These are phyloP conservation scores for Hemerocallis citrina DNA, from an alignment of 106 monocot species.

Conservation along the genomic window DNA sequence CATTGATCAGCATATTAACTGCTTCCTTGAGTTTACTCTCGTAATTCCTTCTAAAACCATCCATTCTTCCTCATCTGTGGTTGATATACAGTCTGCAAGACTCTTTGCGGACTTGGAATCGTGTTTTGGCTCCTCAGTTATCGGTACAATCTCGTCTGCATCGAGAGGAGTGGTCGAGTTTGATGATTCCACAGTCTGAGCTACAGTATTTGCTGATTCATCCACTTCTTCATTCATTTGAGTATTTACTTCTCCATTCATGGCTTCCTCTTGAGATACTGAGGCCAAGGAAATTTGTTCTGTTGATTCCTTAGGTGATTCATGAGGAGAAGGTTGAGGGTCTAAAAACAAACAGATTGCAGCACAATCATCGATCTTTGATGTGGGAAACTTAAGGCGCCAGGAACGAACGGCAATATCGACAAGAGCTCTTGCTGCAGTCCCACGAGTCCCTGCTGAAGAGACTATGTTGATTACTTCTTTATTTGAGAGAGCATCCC, in stretches of 20 bases:
- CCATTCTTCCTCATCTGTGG: constrained; percentile 62
- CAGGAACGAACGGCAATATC: constrained; percentile 51
- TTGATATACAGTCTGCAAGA: constrained; percentile 54
- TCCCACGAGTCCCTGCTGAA: constrained; percentile 38
- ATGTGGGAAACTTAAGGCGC: constrained; percentile 37
- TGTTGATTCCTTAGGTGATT: not conserved
- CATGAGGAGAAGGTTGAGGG: not conserved
- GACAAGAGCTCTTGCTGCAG: constrained; percentile 46
- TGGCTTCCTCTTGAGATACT: not conserved
- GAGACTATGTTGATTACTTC: constrained; percentile 56
- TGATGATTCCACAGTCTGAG: not conserved
- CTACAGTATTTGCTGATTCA: not conserved
- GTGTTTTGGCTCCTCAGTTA: constrained; percentile 8
- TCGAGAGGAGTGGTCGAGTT: constrained; percentile 1
- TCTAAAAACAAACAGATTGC: constrained; percentile 45
- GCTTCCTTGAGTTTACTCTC: constrained; percentile 66
- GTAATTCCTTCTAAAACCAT: constrained; percentile 68
- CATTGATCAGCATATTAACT: no score
- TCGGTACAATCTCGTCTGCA: constrained; percentile 26
- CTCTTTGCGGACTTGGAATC: constrained; percentile 30
- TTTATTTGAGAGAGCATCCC: constrained; percentile 66
- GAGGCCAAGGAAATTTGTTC: not conserved
- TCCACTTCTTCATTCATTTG: constrained; percentile 4
- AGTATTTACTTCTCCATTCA: no score
- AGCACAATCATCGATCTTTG: constrained; percentile 57